phyloP scores from a whole-genome alignment of 352 stramenopile genomes.

The Pythium monospermum region DNA sequence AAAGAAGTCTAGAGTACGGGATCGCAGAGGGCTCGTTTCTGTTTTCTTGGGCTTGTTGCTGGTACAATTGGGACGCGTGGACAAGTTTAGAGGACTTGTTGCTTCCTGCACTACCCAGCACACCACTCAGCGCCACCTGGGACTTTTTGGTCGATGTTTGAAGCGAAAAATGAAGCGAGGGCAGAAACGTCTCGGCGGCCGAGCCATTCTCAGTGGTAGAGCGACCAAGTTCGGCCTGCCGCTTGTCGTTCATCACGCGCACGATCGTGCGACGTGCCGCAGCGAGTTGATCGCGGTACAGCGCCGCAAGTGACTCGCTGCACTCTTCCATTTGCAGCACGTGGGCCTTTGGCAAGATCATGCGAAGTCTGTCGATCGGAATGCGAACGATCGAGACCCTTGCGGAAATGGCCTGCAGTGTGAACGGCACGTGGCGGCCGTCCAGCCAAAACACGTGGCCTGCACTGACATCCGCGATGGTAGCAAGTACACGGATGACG shows the following conservation, averaged over 20 bases:
- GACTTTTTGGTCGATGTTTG: constrained; percentile 6
- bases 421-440: constrained; percentile 25
- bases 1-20: constrained; percentile 26
- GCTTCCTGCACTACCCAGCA: too few species aligned
- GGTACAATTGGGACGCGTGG: too few species aligned
- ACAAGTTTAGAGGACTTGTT: too few species aligned
- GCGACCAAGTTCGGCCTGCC: constrained; percentile 18
- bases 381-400: constrained; percentile 38
- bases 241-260: constrained; percentile 49
- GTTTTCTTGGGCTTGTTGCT: too few species aligned
- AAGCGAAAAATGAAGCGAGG: constrained; percentile 19
- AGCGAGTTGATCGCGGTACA: constrained; percentile 26
- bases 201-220: not conserved
- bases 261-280: constrained; percentile 33
- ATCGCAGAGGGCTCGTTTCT: constrained; percentile 17
- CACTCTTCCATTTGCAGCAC: constrained; percentile 11
- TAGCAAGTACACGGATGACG: constrained; percentile 32
- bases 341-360: constrained; percentile 36
- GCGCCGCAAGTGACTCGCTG: constrained; percentile 19
- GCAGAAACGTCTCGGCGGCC: constrained; percentile 19
- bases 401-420: constrained; percentile 41
- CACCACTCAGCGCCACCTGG: too few species aligned
- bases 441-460: constrained; percentile 61
- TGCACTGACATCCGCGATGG: constrained; percentile 42
- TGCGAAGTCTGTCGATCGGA: constrained; percentile 39